Evolutionary conservation across 495 filamentous ascomycete genomes (phyloP).

Genomic region (Aspergillus cavernicola): DNA sequence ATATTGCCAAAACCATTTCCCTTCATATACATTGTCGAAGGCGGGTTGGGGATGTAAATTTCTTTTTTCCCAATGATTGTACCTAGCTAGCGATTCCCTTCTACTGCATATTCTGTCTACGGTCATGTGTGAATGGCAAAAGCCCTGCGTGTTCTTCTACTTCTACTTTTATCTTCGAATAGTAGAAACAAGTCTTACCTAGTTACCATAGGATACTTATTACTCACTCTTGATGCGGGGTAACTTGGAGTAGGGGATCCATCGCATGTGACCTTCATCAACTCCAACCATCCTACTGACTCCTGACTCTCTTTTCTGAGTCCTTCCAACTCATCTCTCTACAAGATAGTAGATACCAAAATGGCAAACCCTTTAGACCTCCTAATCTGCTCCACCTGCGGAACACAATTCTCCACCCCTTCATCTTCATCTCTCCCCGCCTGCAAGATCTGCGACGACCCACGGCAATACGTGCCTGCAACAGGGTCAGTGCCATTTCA

Average conservation of each 20-base stretch:
- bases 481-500: slow-evolving; percentile 33
- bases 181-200: too few relatives aligned
- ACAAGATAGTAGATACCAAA: too few relatives aligned
- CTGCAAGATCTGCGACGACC: slow-evolving; percentile 74
- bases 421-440: slow-evolving; percentile 34
- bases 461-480: slow-evolving; percentile 65
- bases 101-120: slow-evolving; percentile 16
- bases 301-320: too few relatives aligned
- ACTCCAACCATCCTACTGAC: too few relatives aligned
- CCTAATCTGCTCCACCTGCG: slow-evolving; percentile 64
- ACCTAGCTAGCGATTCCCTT: slow-evolving; percentile 23
- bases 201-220: too few relatives aligned
- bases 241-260: too few relatives aligned
- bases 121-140: slow-evolving; percentile 7
- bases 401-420: slow-evolving; percentile 60
- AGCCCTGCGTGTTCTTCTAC: too few relatives aligned
- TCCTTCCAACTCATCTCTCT: too few relatives aligned
- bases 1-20: slow-evolving; percentile 11
- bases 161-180: too few relatives aligned
- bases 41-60: slow-evolving; percentile 14
- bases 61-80: slow-evolving; percentile 12
- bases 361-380: slow-evolving; percentile 34
- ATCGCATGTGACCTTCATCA: too few relatives aligned
- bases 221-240: too few relatives aligned
- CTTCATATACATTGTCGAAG: slow-evolving; percentile 5